Conservation (phyloP, 2,329 filamentous ascomycete species). For the Westerdykella ornata region DNA sequence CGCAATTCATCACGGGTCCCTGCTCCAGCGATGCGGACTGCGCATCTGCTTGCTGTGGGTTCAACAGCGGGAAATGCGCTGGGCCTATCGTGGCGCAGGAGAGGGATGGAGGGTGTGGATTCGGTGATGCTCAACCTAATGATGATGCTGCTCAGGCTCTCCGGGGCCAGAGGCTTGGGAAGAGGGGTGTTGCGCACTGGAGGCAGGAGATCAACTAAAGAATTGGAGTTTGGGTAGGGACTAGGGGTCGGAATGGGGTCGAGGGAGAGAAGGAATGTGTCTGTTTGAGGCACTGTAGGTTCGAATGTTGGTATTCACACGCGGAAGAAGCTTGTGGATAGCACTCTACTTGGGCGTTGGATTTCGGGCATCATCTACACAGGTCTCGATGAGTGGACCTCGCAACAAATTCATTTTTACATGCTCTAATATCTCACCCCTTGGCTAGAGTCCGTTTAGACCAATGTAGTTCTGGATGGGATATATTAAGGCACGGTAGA, state of each 20-base stretch:
- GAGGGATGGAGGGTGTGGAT: slow-evolving; percentile 34
- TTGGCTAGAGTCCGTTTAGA: too few species aligned
- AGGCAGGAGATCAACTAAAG: slow-evolving; percentile 2
- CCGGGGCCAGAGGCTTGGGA: slow-evolving; percentile 14
- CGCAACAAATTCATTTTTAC: too few species aligned
- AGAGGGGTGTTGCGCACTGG: slow-evolving; percentile 15
- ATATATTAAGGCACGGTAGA: too few species aligned
- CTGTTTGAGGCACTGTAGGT: too few species aligned
- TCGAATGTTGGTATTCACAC: too few species aligned
- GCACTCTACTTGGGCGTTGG: too few species aligned
- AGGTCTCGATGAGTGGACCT: too few species aligned
- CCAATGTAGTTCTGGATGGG: too few species aligned
- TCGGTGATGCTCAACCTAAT: slow-evolving; percentile 31
- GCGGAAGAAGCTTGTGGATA: too few species aligned
- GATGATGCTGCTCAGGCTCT: slow-evolving; percentile 24
- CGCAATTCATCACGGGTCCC: slow-evolving; percentile 26
- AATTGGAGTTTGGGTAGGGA: neutral
- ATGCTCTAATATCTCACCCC: too few species aligned
- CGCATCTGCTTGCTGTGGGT: slow-evolving; percentile 21
- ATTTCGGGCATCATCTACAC: too few species aligned
- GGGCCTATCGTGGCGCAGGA: slow-evolving; percentile 31
- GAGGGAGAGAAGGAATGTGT: neutral
- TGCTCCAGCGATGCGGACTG: slow-evolving; percentile 26
- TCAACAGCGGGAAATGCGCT: slow-evolving; percentile 27
- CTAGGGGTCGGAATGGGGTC: neutral